Percentiles rank a stretch among this genome's conserved stretches.
Conservation (phyloP, 805 yeast species). For the Teunomyces atbi region DNA sequence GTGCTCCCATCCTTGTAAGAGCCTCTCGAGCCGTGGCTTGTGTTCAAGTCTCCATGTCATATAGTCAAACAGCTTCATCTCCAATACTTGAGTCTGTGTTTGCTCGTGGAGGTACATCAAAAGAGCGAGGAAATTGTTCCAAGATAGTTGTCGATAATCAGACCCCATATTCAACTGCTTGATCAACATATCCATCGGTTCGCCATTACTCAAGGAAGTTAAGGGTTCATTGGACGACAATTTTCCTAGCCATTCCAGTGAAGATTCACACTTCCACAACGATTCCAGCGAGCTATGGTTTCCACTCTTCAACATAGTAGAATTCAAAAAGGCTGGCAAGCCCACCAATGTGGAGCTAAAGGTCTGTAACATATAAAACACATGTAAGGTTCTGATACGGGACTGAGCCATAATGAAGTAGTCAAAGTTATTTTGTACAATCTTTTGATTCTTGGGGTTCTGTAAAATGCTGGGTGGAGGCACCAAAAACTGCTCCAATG, state of each 20-base stretch:
- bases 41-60: constrained; percentile 65
- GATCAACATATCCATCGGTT: constrained; percentile 43
- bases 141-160: constrained; percentile 31
- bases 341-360: constrained; percentile 47
- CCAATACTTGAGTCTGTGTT: constrained; percentile 51
- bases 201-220: constrained; percentile 57
- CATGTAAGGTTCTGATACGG: constrained; percentile 52
- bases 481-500: constrained; percentile 43
- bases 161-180: constrained; percentile 44
- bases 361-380: constrained; percentile 49
- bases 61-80: constrained; percentile 38
- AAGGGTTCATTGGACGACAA: constrained; percentile 42
- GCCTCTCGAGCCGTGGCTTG: constrained; percentile 55
- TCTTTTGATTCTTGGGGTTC: constrained; percentile 2
- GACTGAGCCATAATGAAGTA: constrained; percentile 56
- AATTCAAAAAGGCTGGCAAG: constrained; percentile 36
- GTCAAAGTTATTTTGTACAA: constrained; percentile 43
- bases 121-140: constrained; percentile 52
- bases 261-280: constrained; percentile 55
- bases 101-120: constrained; percentile 67
- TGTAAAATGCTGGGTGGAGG: constrained; percentile 34
- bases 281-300: constrained; percentile 59
- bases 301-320: constrained; percentile 57
- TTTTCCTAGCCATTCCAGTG: constrained; percentile 50
- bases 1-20: constrained; percentile 68